These are phyloP conservation scores for Kandelia obovata DNA, from an alignment of 345 rosid genomes.

Conservation along the genomic window DNA sequence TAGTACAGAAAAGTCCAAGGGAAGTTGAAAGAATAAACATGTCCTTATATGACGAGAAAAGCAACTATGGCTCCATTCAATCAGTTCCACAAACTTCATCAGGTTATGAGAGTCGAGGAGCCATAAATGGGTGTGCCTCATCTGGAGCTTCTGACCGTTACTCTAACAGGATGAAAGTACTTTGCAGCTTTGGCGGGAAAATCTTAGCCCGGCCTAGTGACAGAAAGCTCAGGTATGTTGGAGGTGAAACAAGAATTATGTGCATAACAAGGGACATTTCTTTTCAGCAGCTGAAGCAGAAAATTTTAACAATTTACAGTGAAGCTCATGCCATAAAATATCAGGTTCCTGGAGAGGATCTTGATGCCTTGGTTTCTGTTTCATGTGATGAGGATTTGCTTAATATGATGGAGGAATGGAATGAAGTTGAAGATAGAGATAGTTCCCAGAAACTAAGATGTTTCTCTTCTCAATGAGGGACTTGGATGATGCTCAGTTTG, in stretches of 20 bases:
- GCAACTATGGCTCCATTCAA: constrained; percentile 45
- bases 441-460: constrained; percentile 59
- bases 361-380: constrained; percentile 90
- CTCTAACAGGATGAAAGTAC: constrained; percentile 56
- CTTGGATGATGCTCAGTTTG: constrained; percentile 64
- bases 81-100: constrained; percentile 42
- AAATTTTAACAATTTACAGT: constrained; percentile 52
- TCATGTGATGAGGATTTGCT: constrained; percentile 81
- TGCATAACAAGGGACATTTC: constrained; percentile 59
- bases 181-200: constrained; percentile 89
- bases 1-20: constrained; percentile 40
- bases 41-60: constrained; percentile 38
- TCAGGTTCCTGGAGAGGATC: constrained; percentile 96
- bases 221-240: constrained; percentile 86
- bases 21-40: constrained; percentile 47
- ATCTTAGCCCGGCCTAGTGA: constrained; percentile 87
- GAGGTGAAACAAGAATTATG: constrained; percentile 76
- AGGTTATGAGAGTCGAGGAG: constrained; percentile 35
- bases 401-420: constrained; percentile 87
- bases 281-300: constrained; percentile 61
- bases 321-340: constrained; percentile 67
- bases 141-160: constrained; percentile 46
- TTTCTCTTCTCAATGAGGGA: constrained; percentile 65
- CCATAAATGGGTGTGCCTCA: constrained; percentile 30
- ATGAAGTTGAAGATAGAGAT: constrained; percentile 52